These are phyloP conservation scores for Rhodomyrtus psidioides DNA, from an alignment of 441 rosid genomes.

Conservation along the genomic window DNA sequence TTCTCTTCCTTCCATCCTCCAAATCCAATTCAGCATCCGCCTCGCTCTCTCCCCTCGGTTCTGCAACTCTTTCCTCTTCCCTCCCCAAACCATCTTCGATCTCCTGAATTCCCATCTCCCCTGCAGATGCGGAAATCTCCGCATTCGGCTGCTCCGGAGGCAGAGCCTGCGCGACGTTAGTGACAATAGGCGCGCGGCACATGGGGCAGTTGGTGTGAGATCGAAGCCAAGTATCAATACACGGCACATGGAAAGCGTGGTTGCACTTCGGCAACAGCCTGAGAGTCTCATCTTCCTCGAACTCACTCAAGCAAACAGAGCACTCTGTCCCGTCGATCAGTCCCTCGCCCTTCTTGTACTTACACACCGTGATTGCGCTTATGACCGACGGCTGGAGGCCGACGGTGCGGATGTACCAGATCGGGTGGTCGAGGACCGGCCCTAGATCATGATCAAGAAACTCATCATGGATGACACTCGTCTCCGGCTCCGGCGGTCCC, in stretches of 20 bases:
- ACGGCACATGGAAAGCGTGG: conserved; percentile 72
- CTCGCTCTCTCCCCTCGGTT: background rate
- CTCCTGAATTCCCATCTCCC: conserved; percentile 8
- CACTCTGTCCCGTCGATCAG: conserved; percentile 66
- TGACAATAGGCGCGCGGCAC: conserved; percentile 58
- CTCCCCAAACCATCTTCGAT: background rate
- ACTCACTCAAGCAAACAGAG: conserved; percentile 76
- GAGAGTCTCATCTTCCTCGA: conserved; percentile 54
- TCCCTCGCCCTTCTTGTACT: conserved; percentile 55
- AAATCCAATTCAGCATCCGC: conserved; percentile 6
- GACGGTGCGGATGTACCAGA: conserved; percentile 59
- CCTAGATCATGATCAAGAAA: conserved; percentile 35
- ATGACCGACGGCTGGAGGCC: conserved; percentile 61
- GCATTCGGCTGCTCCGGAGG: background rate
- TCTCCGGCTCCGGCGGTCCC: background rate
- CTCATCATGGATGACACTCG: conserved; percentile 15
- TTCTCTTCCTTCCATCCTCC: conserved; percentile 7
- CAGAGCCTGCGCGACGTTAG: background rate
- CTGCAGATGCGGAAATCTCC: conserved; percentile 1
- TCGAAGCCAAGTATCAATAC: conserved; percentile 76
- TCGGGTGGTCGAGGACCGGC: conserved; percentile 50
- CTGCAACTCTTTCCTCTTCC: conserved; percentile 1
- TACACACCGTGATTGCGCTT: conserved; percentile 44
- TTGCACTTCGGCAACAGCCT: conserved; percentile 68
- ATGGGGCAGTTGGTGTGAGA: conserved; percentile 79